Base-by-base conservation (phyloP, 345 rosid species). In the Corymbia maculata region DNA sequence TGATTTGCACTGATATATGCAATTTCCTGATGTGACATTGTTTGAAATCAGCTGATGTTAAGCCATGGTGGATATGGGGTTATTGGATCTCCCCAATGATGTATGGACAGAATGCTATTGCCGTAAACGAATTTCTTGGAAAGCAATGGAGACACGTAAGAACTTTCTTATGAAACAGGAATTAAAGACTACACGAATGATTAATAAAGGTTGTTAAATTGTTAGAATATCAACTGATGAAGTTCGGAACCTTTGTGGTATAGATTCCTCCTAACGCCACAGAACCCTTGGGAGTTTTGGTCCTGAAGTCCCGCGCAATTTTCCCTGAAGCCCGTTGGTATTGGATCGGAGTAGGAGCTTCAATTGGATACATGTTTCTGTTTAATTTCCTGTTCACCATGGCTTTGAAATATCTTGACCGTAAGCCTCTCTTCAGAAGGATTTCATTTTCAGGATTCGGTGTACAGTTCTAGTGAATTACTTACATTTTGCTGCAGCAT, bases 281-380 rank as follows among this genome's bases (percentile, higher is more conserved):
- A 12, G 95, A 95, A 75, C 86, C 99, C 87, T 87, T 97, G 88
- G 99, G 99, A 88, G 95, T 95, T 87, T 14, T 24, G 53, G 59
- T 96, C 91, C 85, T 97, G 90, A 94, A 93, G 91, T 90, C 95
- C 55, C 95, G 97, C 1, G 98, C 97, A 44, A 68, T 96, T 88
- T 94, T 95, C 88, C 90, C 97, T 5, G 92, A 94, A 85, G 95
- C 99, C 80, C 89, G 87, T 88, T 96, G 99, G 98, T 97, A 96
- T 89, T 97, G 98, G 99, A 93, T 96, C 36, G 99, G 96, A 87
- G 90, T 93, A 30, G 98, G 94, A 57, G 98, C 96, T 88, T 86
- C 89, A 88, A 91, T 95, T 36, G 99, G 97, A 89, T 94, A 89
- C 86, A 86, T 91, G 45, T 75, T 94, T 89, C 86, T 96, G 11